phyloP scores from a whole-genome alignment of 2,329 filamentous ascomycete genomes.

The Curvularia sp. region DNA sequence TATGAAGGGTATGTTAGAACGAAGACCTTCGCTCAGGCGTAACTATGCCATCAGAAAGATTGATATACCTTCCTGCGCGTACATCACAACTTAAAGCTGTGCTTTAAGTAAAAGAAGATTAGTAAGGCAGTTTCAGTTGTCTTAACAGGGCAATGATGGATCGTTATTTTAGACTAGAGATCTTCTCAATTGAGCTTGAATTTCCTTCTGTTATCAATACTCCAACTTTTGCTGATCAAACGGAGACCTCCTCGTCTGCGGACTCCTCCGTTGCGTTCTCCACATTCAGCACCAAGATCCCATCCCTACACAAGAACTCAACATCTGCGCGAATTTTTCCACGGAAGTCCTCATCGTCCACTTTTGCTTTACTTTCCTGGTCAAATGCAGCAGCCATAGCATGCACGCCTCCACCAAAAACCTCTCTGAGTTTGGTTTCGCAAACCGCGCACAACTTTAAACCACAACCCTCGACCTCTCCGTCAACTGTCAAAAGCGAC shows the following conservation, averaged over 20 bases:
- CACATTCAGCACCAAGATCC: conserved; percentile 31
- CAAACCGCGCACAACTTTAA: conserved; percentile 36
- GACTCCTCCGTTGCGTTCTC: background rate
- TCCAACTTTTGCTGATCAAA: background rate
- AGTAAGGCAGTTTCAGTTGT: no score
- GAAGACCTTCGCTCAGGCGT: no score
- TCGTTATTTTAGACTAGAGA: background rate
- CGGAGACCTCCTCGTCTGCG: background rate
- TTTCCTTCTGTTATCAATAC: background rate
- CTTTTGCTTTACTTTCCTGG: conserved; percentile 26
- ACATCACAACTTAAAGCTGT: no score
- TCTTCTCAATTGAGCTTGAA: background rate
- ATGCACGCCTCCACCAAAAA: conserved; percentile 18
- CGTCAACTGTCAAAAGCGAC: conserved; percentile 13
- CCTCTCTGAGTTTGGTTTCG: conserved; percentile 17
- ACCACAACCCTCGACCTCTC: conserved; percentile 34
- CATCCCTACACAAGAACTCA: conserved; percentile 31
- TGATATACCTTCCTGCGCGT: no score
- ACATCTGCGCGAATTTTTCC: conserved; percentile 35
- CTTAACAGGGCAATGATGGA: no score
- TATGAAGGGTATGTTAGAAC: background rate
- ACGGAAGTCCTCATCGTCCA: conserved; percentile 7
- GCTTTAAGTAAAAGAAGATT: no score
- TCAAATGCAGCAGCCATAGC: conserved; percentile 28
- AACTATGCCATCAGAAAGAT: no score